These are phyloP conservation scores for Jackrogersella minutella DNA, from an alignment of 495 filamentous ascomycete species.

Conservation along the genomic window DNA sequence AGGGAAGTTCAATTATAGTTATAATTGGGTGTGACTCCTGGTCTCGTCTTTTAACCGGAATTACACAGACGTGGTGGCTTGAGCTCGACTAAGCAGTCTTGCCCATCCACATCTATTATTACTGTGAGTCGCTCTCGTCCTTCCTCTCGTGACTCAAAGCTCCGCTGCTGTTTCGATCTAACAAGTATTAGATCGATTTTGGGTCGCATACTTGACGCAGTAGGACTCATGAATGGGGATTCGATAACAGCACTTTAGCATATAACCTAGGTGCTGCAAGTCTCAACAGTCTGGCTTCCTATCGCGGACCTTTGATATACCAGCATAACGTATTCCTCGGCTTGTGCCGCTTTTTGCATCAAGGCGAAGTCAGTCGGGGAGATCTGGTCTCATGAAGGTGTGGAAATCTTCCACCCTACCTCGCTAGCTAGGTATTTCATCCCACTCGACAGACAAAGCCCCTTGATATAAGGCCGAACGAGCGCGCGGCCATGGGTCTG, in stretches of 20 bases:
- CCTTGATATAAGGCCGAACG: neutral
- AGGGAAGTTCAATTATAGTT: neutral
- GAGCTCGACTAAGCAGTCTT: neutral
- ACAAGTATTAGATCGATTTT: neutral
- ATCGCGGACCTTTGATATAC: no score
- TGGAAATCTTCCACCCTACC: neutral
- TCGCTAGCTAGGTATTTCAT: neutral
- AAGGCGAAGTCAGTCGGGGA: neutral
- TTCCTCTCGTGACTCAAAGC: neutral
- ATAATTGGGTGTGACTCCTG: neutral
- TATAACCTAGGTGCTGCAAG: neutral
- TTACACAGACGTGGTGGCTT: constrained; percentile 7
- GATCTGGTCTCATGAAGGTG: neutral
- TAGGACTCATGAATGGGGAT: neutral
- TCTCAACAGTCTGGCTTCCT: no score
- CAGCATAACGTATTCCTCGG: no score
- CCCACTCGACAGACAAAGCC: neutral
- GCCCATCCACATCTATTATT: neutral
- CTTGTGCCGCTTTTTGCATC: no score
- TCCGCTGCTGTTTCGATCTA: neutral
- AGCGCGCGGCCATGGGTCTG: constrained; percentile 59
- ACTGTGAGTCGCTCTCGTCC: constrained; percentile 5
- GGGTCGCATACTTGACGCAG: neutral
- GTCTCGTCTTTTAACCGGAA: neutral
- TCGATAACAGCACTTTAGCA: neutral